Percentiles rank a stretch among this genome's conserved stretches.
Evolutionary conservation across 805 yeast species (phyloP).

Genomic region (Ogataea nitratoaversa): DNA sequence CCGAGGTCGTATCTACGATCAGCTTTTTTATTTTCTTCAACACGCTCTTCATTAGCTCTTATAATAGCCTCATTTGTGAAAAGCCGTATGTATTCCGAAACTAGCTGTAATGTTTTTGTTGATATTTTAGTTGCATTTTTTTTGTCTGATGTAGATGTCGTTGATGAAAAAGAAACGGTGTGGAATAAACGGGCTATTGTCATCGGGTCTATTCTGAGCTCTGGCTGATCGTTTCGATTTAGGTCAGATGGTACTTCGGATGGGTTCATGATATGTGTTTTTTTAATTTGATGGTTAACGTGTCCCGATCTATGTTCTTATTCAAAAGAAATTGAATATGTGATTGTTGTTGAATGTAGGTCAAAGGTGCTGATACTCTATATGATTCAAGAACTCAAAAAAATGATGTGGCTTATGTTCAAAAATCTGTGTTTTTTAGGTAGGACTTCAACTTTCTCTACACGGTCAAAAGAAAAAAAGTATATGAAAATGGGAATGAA

Average conservation of each 20-base stretch:
- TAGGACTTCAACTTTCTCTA: too few relatives aligned
- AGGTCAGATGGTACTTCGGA: neutral
- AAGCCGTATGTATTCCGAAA: slow-evolving; percentile 50
- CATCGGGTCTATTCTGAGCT: slow-evolving; percentile 16
- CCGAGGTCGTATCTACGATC: slow-evolving; percentile 14
- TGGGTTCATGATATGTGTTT: neutral
- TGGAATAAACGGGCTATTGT: slow-evolving; percentile 51
- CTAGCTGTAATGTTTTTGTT: slow-evolving; percentile 42
- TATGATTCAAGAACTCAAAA: too few relatives aligned
- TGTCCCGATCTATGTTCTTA: neutral
- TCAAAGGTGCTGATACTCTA: too few relatives aligned
- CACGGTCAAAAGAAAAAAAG: too few relatives aligned
- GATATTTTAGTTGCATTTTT: slow-evolving; percentile 38
- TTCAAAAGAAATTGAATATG: too few relatives aligned
- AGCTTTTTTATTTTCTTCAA: slow-evolving; percentile 26
- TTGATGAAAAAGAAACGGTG: slow-evolving; percentile 42
- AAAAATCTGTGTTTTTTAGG: too few relatives aligned
- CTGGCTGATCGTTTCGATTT: neutral
- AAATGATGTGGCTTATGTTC: too few relatives aligned
- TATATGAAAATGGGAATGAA: too few relatives aligned
- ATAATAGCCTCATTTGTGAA: slow-evolving; percentile 57
- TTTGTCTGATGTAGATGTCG: slow-evolving; percentile 2
- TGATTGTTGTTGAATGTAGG: too few relatives aligned
- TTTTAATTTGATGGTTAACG: too few relatives aligned
- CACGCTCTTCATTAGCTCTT: slow-evolving; percentile 49